Evolutionary conservation across 1,139 yeast species (phyloP).

Genomic region (Blastobotrys proliferans): DNA sequence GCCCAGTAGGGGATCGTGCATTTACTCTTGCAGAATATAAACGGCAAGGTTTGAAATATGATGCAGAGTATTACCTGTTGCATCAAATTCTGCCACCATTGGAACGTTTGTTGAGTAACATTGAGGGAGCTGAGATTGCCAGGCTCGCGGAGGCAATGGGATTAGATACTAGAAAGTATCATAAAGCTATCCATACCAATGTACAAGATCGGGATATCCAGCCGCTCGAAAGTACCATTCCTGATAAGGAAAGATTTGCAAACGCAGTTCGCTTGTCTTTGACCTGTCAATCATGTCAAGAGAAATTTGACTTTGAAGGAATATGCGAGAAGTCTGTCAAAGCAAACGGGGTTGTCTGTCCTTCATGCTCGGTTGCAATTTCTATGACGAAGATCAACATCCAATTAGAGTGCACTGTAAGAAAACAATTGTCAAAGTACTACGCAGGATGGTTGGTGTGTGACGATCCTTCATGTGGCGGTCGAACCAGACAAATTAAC

Average conservation of each 20-base stretch:
- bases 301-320: slow-evolving; percentile 67
- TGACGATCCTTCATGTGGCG: slow-evolving; percentile 80
- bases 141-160: slow-evolving; percentile 77
- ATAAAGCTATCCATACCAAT: slow-evolving; percentile 22
- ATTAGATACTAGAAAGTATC: slow-evolving; percentile 59
- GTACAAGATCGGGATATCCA: slow-evolving; percentile 46
- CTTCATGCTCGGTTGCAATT: slow-evolving; percentile 51
- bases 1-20: slow-evolving; percentile 64
- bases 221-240: slow-evolving; percentile 77
- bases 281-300: slow-evolving; percentile 57
- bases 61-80: slow-evolving; percentile 73
- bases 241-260: slow-evolving; percentile 79
- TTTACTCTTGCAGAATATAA: slow-evolving; percentile 71
- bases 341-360: slow-evolving; percentile 69
- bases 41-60: slow-evolving; percentile 56
- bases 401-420: slow-evolving; percentile 68
- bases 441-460: slow-evolving; percentile 85
- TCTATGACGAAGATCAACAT: slow-evolving; percentile 54
- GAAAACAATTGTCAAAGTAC: slow-evolving; percentile 67
- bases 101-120: slow-evolving; percentile 77
- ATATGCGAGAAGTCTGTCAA: slow-evolving; percentile 46
- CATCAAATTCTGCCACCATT: slow-evolving; percentile 90
- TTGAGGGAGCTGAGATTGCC: slow-evolving; percentile 81
- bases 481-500: slow-evolving; percentile 76
- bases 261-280: slow-evolving; percentile 54